Conservation (phyloP, 179 eudicot species). For the Patellifolia procumbens region DNA sequence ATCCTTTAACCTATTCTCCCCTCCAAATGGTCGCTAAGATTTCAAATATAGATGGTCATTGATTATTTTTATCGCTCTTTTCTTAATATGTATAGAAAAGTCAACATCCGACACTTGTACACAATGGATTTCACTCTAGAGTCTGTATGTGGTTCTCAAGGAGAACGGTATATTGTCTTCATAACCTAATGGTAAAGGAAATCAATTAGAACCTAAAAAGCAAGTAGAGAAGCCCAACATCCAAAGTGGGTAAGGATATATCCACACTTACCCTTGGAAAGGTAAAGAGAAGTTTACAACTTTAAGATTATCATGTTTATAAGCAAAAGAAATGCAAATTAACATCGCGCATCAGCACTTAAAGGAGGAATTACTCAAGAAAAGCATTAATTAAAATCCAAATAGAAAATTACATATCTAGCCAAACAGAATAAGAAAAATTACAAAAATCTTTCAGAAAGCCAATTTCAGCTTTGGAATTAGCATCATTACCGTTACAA, state of each 20-base stretch:
- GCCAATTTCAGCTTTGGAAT: not conserved
- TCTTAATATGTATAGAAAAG: not conserved
- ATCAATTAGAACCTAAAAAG: not conserved
- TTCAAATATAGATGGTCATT: not conserved
- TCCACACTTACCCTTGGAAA: not conserved
- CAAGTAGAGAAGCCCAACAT: not conserved
- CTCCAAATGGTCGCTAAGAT: not conserved
- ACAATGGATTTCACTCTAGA: not conserved
- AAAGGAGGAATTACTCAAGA: not conserved
- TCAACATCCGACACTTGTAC: not conserved
- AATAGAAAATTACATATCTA: not conserved
- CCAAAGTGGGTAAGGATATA: not conserved
- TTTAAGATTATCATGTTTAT: not conserved
- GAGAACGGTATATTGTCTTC: not conserved
- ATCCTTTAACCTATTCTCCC: not conserved
- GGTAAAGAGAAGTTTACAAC: not conserved
- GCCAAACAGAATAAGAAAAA: not conserved
- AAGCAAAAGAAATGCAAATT: slow-evolving; percentile 7
- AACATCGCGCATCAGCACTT: not conserved
- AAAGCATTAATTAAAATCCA: not conserved
- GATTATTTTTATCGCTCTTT: not conserved
- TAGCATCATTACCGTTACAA: not conserved
- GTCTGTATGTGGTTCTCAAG: not conserved
- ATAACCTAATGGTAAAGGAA: not conserved
- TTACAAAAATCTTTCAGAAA: not conserved